Conservation (phyloP, 2,329 filamentous ascomycete species). For the Trichophyton rubrum region DNA sequence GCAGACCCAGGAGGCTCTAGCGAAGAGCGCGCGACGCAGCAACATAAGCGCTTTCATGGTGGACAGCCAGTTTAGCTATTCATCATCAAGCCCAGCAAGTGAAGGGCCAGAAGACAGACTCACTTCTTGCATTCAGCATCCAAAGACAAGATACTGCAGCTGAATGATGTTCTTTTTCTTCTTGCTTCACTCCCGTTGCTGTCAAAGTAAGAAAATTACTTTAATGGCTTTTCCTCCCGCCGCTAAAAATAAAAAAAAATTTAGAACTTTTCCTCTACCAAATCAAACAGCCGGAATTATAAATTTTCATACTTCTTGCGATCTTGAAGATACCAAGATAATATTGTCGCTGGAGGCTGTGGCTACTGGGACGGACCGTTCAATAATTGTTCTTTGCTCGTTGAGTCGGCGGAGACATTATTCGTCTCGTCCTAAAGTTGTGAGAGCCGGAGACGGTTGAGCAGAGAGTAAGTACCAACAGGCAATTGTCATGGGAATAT, state of each 20-base stretch:
- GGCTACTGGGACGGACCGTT: neutral
- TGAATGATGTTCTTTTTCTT: neutral
- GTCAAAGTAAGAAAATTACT: neutral
- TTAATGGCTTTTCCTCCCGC: neutral
- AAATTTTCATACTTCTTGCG: neutral
- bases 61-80: neutral
- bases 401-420: neutral
- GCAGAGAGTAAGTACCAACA: neutral
- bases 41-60: neutral
- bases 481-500: neutral
- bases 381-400: neutral
- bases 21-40: neutral
- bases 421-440: neutral
- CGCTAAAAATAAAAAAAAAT: neutral
- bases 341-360: neutral
- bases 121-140: neutral
- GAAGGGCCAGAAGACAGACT: neutral
- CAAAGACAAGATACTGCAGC: neutral
- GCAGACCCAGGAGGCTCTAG: constrained; percentile 27
- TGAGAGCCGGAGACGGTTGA: neutral
- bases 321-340: neutral
- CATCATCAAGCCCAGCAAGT: neutral
- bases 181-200: neutral
- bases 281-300: neutral
- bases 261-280: neutral